A percentile compares a stretch with the other conserved stretches of the same genome.
Conservation (phyloP, 1,284 basidiomycete species). For the Cutaneotrichosporon daszewskae region DNA sequence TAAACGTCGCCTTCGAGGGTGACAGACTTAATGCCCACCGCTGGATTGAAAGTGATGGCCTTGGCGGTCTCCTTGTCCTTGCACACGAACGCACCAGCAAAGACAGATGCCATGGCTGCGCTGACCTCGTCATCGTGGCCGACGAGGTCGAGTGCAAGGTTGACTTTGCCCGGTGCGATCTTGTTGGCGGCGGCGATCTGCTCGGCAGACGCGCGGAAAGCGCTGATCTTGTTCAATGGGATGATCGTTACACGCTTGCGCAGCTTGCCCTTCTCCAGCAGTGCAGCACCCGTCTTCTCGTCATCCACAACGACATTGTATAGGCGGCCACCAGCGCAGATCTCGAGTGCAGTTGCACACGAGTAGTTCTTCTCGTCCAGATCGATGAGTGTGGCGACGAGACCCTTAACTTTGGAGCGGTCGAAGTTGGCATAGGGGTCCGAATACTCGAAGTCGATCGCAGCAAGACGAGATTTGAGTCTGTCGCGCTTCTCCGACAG, state of each 20-base stretch:
- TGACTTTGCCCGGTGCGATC: constrained; percentile 76
- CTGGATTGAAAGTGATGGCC: constrained; percentile 75
- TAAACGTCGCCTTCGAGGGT: constrained; percentile 95
- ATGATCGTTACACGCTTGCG: constrained; percentile 90
- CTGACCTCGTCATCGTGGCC: constrained; percentile 79
- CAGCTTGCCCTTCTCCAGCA: constrained; percentile 72
- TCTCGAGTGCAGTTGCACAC: constrained; percentile 86
- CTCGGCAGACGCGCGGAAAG: constrained; percentile 61
- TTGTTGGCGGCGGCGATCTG: constrained; percentile 70
- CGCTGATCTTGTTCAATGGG: constrained; percentile 85
- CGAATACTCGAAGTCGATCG: constrained; percentile 78
- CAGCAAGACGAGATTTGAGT: constrained; percentile 63
- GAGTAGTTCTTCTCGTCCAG: constrained; percentile 66
- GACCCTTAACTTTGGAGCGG: constrained; percentile 78
- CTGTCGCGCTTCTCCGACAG: constrained; percentile 70
- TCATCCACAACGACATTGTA: constrained; percentile 93
- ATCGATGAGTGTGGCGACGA: constrained; percentile 79
- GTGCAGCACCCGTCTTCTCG: constrained; percentile 77
- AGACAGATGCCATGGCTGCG: constrained; percentile 89
- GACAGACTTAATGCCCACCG: constrained; percentile 72
- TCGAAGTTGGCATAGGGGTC: constrained; percentile 79
- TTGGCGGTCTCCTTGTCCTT: constrained; percentile 85
- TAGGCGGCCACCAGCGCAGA: constrained; percentile 84
- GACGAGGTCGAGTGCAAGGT: constrained; percentile 79
- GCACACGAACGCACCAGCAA: constrained; percentile 88